Conservation (phyloP, 2,329 filamentous ascomycete species). For the Trichoderma koningiopsis region DNA sequence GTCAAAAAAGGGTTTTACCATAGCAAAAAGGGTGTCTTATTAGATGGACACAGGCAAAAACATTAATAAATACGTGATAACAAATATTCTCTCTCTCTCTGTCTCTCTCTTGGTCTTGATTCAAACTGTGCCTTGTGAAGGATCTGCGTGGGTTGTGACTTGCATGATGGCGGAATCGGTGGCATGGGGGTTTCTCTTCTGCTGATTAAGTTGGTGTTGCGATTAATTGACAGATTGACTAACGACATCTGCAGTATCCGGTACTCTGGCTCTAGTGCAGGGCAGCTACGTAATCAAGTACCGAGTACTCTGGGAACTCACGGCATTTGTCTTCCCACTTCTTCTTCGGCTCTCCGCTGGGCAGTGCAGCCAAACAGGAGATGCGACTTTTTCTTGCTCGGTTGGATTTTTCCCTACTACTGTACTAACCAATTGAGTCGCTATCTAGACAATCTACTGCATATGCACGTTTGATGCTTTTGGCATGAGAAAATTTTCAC, state of each 20-base stretch:
- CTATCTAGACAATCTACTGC: background rate
- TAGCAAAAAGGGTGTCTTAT: conserved; percentile 14
- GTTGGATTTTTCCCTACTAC: background rate
- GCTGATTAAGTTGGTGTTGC: background rate
- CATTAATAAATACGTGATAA: conserved; percentile 25
- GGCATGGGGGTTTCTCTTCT: background rate
- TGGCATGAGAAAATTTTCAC: conserved; percentile 15
- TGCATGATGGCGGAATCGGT: conserved; percentile 9
- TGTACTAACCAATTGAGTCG: background rate
- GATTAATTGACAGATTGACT: conserved; percentile 8
- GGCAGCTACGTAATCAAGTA: background rate
- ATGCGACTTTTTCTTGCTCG: background rate
- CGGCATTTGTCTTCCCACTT: background rate
- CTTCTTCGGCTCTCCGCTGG: background rate
- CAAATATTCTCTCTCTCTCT: background rate
- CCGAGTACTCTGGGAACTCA: background rate
- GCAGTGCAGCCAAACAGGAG: background rate
- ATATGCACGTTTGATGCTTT: conserved; percentile 6
- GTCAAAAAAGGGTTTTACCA: conserved; percentile 17
- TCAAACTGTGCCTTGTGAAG: background rate
- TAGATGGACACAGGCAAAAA: conserved; percentile 20
- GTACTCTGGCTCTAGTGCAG: background rate
- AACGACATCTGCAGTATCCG: background rate
- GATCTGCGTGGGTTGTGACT: background rate
- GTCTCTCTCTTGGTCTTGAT: background rate